phyloP scores from a whole-genome alignment of 345 rosid species.

The Chamaenerion angustifolium region DNA sequence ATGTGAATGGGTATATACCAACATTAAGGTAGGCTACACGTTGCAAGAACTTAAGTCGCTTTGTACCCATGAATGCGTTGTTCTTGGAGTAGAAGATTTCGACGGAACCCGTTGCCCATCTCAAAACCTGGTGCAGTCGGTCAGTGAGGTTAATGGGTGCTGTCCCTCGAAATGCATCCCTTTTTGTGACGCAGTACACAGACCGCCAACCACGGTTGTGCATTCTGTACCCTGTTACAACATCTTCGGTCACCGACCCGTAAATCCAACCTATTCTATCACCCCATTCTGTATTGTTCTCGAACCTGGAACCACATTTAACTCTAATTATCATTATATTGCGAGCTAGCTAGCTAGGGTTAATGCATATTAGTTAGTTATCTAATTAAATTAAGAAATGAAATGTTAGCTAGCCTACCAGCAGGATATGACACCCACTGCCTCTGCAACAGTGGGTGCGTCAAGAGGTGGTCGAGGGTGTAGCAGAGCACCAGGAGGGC shows the following conservation, averaged over 20 bases:
- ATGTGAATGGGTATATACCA: constrained; percentile 84
- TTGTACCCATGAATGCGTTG: constrained; percentile 52
- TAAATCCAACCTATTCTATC: constrained; percentile 82
- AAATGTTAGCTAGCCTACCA: constrained; percentile 30
- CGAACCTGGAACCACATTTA: constrained; percentile 29
- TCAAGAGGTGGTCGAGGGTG: constrained; percentile 70
- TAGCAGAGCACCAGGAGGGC: constrained; percentile 86
- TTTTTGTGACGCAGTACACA: constrained; percentile 70
- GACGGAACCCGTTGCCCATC: constrained; percentile 96
- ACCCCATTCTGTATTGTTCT: constrained; percentile 94
- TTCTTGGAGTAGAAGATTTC: constrained; percentile 83
- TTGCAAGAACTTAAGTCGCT: constrained; percentile 74
- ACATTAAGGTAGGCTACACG: constrained; percentile 75
- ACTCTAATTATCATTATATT: too few relatives aligned
- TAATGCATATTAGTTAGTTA: too few relatives aligned
- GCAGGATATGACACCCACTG: constrained; percentile 88
- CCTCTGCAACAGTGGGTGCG: constrained; percentile 96
- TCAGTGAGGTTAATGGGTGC: constrained; percentile 92
- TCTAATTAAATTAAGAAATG: background rate
- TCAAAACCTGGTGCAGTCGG: constrained; percentile 79
- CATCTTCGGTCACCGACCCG: constrained; percentile 70
- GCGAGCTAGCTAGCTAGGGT: too few relatives aligned
- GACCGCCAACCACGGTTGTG: constrained; percentile 98
- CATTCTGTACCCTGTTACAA: constrained; percentile 90
- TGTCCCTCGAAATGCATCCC: constrained; percentile 84